Conservation (phyloP, 768 basidiomycete species). For the Suillus subluteus region DNA sequence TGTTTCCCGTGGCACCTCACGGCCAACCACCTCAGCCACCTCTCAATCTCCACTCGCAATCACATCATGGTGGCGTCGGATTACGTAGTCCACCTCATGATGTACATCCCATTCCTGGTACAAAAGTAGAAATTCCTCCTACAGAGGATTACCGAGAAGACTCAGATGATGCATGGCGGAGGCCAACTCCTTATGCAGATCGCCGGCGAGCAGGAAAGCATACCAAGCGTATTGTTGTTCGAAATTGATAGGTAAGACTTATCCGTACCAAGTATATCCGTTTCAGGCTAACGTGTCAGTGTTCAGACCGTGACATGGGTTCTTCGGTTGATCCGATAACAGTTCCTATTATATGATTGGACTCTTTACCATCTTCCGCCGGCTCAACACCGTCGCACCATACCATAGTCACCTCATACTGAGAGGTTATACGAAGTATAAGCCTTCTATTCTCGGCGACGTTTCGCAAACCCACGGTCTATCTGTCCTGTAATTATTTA, state of each 20-base stretch:
- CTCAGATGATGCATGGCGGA: slow-evolving; percentile 70
- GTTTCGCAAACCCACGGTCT: slow-evolving; percentile 6
- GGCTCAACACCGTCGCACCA: neutral
- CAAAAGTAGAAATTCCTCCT: slow-evolving; percentile 34
- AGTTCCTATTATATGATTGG: neutral
- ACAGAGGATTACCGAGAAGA: slow-evolving; percentile 59
- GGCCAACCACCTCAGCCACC: slow-evolving; percentile 37
- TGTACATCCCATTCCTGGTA: slow-evolving; percentile 39
- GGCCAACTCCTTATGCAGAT: slow-evolving; percentile 74
- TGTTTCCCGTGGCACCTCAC: slow-evolving; percentile 35
- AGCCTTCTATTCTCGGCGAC: neutral
- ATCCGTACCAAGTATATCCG: neutral
- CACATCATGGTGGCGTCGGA: slow-evolving; percentile 29
- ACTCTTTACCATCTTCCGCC: slow-evolving; percentile 1
- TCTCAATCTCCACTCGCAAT: slow-evolving; percentile 35
- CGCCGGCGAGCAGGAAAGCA: slow-evolving; percentile 81
- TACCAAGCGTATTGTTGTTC: slow-evolving; percentile 71
- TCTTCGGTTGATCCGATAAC: slow-evolving; percentile 9
- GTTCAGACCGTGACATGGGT: neutral
- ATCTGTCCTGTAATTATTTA: slow-evolving; percentile 6
- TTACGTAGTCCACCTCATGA: slow-evolving; percentile 55
- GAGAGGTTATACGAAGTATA: slow-evolving; percentile 5
- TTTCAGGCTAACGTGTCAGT: neutral
- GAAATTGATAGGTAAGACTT: slow-evolving; percentile 28
- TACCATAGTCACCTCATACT: slow-evolving; percentile 3